Conservation (phyloP, 176 grass and related monocot genomes). For the Alloteropsis semialata region DNA sequence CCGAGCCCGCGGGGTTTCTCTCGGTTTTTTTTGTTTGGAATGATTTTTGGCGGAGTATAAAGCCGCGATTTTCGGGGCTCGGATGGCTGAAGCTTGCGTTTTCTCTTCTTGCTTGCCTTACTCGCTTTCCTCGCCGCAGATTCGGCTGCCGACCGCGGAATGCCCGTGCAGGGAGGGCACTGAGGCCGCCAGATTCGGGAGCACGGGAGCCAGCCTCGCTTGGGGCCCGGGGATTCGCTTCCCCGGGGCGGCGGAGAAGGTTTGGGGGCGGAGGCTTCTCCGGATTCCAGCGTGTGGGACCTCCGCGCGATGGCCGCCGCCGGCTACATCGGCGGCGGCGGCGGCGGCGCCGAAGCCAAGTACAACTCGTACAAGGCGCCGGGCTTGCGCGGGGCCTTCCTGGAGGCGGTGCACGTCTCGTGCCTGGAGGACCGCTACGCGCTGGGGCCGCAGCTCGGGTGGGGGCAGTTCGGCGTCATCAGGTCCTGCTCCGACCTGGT, state of each 20-base stretch:
- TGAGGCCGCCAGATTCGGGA: conserved; percentile 28
- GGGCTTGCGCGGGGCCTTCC: conserved; percentile 46
- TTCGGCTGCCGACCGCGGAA: conserved; percentile 22
- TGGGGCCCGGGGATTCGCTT: background rate
- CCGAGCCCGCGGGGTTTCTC: conserved; percentile 3
- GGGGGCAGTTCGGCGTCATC: conserved; percentile 96
- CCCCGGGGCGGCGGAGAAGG: background rate
- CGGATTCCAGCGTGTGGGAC: conserved; percentile 34
- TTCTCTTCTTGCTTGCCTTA: conserved; percentile 6
- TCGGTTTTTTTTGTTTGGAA: background rate
- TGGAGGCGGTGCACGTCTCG: conserved; percentile 83
- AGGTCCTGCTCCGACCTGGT: conserved; percentile 81
- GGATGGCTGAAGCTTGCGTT: conserved; percentile 14
- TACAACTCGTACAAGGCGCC: conserved; percentile 86
- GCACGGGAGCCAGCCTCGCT: background rate
- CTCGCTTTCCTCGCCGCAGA: conserved; percentile 23
- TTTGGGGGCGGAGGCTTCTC: background rate
- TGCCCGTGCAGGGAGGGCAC: background rate
- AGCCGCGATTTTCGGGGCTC: background rate
- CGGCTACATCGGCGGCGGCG: conserved; percentile 21
- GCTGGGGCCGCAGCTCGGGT: conserved; percentile 81
- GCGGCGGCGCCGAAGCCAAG: conserved; percentile 11
- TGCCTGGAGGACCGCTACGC: conserved; percentile 79
- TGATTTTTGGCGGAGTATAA: background rate
- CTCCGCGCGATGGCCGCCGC: conserved; percentile 50